phyloP scores from a whole-genome alignment of 2,329 filamentous ascomycete genomes.

The Metarhizium guizhouense region DNA sequence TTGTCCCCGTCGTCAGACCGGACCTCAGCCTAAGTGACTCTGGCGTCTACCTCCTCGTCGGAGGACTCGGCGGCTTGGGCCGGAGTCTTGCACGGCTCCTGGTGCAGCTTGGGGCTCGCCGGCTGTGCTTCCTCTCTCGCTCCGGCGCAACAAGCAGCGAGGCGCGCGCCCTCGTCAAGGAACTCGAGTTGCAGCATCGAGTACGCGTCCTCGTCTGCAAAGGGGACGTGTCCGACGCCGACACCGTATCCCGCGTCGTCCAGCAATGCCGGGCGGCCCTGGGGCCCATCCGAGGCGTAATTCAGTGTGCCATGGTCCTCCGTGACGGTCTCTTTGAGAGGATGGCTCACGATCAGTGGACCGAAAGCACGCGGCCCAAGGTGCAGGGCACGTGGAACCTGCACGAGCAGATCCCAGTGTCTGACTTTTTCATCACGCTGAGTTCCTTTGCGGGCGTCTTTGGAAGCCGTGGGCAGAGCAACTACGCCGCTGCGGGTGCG shows the following conservation, averaged over 20 bases:
- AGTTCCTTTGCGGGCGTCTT: constrained; percentile 29
- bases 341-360: constrained; percentile 28
- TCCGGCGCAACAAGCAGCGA: background rate
- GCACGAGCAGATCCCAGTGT: constrained; percentile 17
- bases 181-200: background rate
- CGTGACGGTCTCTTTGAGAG: constrained; percentile 16
- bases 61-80: background rate
- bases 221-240: background rate
- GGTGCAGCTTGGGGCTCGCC: background rate
- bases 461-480: constrained; percentile 39
- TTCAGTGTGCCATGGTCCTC: constrained; percentile 13
- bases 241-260: background rate
- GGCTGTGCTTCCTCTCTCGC: background rate
- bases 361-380: constrained; percentile 23
- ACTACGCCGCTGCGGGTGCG: constrained; percentile 37
- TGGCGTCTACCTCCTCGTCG: background rate
- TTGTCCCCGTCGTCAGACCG: background rate
- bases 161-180: background rate
- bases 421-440: constrained; percentile 36
- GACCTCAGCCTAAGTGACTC: background rate
- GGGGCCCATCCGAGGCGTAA: constrained; percentile 15
- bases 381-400: constrained; percentile 31
- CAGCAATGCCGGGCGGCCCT: constrained; percentile 1
- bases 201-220: background rate
- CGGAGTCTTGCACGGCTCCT: background rate